A percentile compares a stretch with the other conserved stretches of the same genome.
Evolutionary conservation across 768 basidiomycete species (phyloP).

Genomic region (Tricholoma terreum): DNA sequence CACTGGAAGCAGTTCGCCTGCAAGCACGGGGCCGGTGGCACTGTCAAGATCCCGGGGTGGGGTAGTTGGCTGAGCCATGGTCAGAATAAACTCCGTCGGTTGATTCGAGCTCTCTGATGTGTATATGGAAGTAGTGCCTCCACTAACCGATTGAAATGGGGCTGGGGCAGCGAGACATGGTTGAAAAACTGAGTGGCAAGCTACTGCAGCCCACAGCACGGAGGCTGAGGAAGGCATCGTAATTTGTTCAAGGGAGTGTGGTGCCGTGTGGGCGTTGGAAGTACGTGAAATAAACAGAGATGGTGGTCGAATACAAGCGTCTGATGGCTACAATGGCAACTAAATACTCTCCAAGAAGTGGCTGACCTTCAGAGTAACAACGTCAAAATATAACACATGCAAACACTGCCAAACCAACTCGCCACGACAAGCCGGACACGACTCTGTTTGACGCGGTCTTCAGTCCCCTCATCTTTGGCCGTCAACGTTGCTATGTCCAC

Average conservation of each 20-base stretch:
- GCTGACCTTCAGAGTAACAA: background rate
- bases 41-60: background rate
- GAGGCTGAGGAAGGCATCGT: background rate
- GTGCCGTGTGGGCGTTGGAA: constrained; percentile 12
- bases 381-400: background rate
- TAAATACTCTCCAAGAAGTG: background rate
- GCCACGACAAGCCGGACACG: too few species aligned
- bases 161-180: background rate
- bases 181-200: background rate
- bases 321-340: background rate
- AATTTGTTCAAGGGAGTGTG: constrained; percentile 11
- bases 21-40: background rate
- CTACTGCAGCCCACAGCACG: background rate
- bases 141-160: background rate
- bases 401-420: background rate
- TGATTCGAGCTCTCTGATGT: too few species aligned
- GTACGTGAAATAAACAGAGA: background rate
- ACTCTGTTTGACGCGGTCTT: too few species aligned
- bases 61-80: background rate
- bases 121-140: too few species aligned
- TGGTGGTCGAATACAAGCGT: constrained; percentile 3
- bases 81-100: too few species aligned
- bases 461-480: too few species aligned
- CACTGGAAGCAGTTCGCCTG: constrained; percentile 12
- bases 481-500: constrained; percentile 49